These are phyloP conservation scores for Aspergillus sp. DNA, from an alignment of 2,329 filamentous ascomycete species.

Conservation along the genomic window DNA sequence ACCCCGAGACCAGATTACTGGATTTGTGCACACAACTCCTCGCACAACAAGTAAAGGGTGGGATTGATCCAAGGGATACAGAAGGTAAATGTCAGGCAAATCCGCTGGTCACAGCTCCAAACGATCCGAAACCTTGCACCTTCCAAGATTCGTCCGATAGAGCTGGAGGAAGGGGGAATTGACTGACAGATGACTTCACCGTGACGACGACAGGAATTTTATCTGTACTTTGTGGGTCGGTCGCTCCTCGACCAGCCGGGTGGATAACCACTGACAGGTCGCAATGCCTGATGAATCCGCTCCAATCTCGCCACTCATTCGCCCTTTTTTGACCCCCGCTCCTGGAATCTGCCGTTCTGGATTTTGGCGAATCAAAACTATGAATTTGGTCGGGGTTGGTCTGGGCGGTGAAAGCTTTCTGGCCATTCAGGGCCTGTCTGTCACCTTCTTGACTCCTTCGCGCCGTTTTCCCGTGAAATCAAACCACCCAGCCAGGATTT, in stretches of 20 bases:
- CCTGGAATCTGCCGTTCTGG: conserved; percentile 6
- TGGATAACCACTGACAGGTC: conserved; percentile 18
- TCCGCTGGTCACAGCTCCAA: not conserved
- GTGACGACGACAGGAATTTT: conserved; percentile 40
- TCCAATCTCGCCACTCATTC: conserved; percentile 18
- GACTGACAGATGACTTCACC: conserved; percentile 36
- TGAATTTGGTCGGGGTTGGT: conserved; percentile 3
- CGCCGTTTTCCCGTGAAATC: conserved; percentile 13
- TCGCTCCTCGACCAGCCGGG: conserved; percentile 23
- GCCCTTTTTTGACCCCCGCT: conserved; percentile 11
- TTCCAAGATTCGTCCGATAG: conserved; percentile 5
- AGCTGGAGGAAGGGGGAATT: not conserved
- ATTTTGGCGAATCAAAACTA: conserved; percentile 11
- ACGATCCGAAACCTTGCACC: not conserved
- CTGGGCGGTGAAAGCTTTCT: conserved; percentile 12
- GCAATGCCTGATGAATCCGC: conserved; percentile 18
- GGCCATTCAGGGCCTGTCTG: not conserved
- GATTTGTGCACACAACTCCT: conserved; percentile 15
- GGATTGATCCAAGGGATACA: conserved; percentile 4
- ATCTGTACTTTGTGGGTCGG: conserved; percentile 9
- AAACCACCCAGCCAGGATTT: conserved; percentile 9
- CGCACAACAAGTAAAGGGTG: conserved; percentile 9
- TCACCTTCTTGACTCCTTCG: conserved; percentile 7
- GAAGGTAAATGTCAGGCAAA: not conserved
- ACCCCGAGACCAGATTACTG: conserved; percentile 7